These are phyloP conservation scores for Alternaria incomplexa DNA, from an alignment of 2,329 filamentous ascomycete species.

Conservation along the genomic window DNA sequence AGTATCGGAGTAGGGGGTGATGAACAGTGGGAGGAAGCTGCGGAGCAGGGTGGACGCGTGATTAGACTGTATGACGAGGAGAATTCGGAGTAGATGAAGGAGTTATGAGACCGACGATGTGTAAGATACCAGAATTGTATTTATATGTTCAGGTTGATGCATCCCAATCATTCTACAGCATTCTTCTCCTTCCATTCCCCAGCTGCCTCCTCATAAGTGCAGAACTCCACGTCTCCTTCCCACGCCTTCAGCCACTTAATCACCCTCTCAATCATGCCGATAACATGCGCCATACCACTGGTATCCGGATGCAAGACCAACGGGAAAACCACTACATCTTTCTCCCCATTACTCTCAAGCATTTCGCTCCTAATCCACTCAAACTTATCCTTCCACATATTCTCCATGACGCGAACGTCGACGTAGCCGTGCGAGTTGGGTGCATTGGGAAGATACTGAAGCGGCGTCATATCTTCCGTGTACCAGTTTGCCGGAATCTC, in stretches of 20 bases:
- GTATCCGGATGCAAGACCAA: slow-evolving; percentile 65
- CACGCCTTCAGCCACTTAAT: slow-evolving; percentile 58
- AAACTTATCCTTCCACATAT: slow-evolving; percentile 67
- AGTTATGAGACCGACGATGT: not conserved
- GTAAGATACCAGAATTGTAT: no score
- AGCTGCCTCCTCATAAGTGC: slow-evolving; percentile 53
- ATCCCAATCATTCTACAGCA: not conserved
- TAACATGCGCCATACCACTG: slow-evolving; percentile 66
- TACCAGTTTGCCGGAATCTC: slow-evolving; percentile 61
- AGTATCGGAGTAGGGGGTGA: not conserved
- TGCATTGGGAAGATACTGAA: slow-evolving; percentile 55
- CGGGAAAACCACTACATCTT: slow-evolving; percentile 55
- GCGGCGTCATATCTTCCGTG: slow-evolving; percentile 58
- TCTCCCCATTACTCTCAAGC: slow-evolving; percentile 39
- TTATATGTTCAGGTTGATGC: not conserved
- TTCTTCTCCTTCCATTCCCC: slow-evolving; percentile 46
- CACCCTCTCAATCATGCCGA: slow-evolving; percentile 63
- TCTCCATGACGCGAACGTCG: slow-evolving; percentile 62
- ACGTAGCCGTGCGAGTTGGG: slow-evolving; percentile 65
- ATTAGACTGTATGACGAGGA: not conserved
- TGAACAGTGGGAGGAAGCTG: not conserved
- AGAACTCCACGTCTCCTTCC: slow-evolving; percentile 55
- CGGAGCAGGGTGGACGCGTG: not conserved
- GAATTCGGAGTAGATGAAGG: not conserved
- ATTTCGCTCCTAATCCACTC: slow-evolving; percentile 57